Evolutionary conservation across 176 grass and related monocot genomes (phyloP), one percentile per base, ranked within the genome.

Genomic region (Lolium multiflorum): DNA sequence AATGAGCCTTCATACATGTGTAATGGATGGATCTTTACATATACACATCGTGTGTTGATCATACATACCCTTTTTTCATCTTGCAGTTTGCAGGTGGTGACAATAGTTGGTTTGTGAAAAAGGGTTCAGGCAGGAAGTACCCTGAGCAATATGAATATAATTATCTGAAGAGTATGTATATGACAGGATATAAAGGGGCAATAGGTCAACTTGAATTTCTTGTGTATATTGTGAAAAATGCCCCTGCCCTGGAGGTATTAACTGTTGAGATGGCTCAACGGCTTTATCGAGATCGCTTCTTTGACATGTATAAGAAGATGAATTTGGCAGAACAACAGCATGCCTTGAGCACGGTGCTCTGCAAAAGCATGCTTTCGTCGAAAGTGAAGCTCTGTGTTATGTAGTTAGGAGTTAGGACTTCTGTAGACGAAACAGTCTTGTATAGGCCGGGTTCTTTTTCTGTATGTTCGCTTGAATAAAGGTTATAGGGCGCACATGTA

Each of bases 161-260:
- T 38, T 20, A 81, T 20, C 64, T 81, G 62, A 68, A 81, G 46
- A 31, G 67, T 9, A 14, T 82, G 28, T 48, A 52, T 37, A 14
- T 81, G 16, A 52, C 62, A 21, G 61, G 46, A 67, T 81, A 70
- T 9, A 22, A 38, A 56, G 49, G 28, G 37, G 28, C 64, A 52
- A 37, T 2, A 68, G 79, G 46, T 24, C 79, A 81, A 67, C 46
- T 81, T 2, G 79, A 81, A 81, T 68, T 68, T 67, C 62, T 67
- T 38, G 9, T 68, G 18, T 25, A 81, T 68, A 2, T 68, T 35
- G 28, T 81, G 10, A 10, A 81, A 50, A 81, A 81, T 51, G 44
- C 62, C 10, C 62, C 62, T 52, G 62, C 24, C 3, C 62, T 82
- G 0, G 65, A 82, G 65, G 44, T n/a, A 39, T n/a, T 78, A 78